phyloP scores from a whole-genome alignment of 495 filamentous ascomycete species.

The Trichocladium uniseriatum region DNA sequence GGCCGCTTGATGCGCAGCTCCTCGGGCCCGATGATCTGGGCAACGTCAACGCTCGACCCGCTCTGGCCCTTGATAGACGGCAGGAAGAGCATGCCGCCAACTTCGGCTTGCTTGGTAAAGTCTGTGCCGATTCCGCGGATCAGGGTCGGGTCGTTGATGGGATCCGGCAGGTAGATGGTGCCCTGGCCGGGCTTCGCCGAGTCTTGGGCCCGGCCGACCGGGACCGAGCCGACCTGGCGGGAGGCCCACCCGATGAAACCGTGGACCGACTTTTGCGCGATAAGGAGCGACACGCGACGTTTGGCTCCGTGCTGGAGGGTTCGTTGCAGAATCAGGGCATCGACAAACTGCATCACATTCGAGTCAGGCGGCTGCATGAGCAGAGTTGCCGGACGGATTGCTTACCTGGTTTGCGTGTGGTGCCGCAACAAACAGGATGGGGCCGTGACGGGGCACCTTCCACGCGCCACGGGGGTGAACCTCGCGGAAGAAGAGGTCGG shows the following conservation, averaged over 20 bases:
- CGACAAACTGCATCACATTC: slow-evolving; percentile 60
- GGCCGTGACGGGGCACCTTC: slow-evolving; percentile 79
- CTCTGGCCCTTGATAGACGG: slow-evolving; percentile 71
- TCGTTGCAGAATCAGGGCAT: slow-evolving; percentile 88
- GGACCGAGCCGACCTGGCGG: slow-evolving; percentile 69
- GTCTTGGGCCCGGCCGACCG: slow-evolving; percentile 85
- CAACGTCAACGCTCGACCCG: slow-evolving; percentile 66
- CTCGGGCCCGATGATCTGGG: slow-evolving; percentile 67
- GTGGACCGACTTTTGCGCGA: slow-evolving; percentile 88
- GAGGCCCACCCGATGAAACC: slow-evolving; percentile 81
- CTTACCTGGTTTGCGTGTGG: slow-evolving; percentile 93
- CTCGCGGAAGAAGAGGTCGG: slow-evolving; percentile 96
- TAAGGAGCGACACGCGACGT: slow-evolving; percentile 82
- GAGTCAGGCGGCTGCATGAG: background rate
- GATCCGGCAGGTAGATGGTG: slow-evolving; percentile 84
- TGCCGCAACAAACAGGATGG: slow-evolving; percentile 93
- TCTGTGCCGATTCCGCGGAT: slow-evolving; percentile 79
- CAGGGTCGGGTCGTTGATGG: slow-evolving; percentile 72
- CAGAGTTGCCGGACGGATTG: background rate
- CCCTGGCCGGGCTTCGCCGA: slow-evolving; percentile 69
- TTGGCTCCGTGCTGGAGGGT: slow-evolving; percentile 75
- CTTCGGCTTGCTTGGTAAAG: slow-evolving; percentile 63
- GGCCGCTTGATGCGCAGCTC: slow-evolving; percentile 80
- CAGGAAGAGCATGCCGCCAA: slow-evolving; percentile 76
- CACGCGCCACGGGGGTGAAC: slow-evolving; percentile 90